Evolutionary conservation across 495 filamentous ascomycete genomes (phyloP).

Genomic region (Talaromyces wortmannii): DNA sequence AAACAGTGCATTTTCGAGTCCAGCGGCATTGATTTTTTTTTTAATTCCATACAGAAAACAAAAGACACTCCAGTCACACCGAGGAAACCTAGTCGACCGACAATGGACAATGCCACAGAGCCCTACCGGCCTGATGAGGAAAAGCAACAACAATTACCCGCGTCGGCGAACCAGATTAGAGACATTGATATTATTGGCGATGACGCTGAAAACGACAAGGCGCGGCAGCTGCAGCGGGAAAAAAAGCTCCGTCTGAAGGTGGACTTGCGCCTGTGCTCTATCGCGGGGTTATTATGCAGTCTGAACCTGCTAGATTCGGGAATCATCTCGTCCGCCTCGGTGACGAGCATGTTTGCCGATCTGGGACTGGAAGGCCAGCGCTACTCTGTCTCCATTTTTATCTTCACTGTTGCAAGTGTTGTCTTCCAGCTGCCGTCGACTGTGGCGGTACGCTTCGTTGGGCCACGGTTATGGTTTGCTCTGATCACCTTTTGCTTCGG

Average conservation of each 20-base stretch:
- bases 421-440: slow-evolving; percentile 71
- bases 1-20: too few species aligned
- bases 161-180: neutral
- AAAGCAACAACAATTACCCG: slow-evolving; percentile 1
- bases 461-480: slow-evolving; percentile 63
- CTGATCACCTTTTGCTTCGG: slow-evolving; percentile 63
- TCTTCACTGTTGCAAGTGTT: slow-evolving; percentile 71
- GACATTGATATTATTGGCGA: neutral
- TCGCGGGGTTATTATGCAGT: slow-evolving; percentile 66
- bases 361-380: slow-evolving; percentile 57
- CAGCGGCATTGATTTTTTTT: too few species aligned
- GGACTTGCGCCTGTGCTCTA: slow-evolving; percentile 67
- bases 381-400: slow-evolving; percentile 70
- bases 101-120: neutral
- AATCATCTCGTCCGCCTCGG: slow-evolving; percentile 70
- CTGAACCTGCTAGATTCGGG: slow-evolving; percentile 68
- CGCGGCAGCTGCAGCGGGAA: slow-evolving; percentile 18
- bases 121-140: neutral
- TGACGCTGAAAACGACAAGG: neutral
- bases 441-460: slow-evolving; percentile 58
- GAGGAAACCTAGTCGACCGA: too few species aligned
- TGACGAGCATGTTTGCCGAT: slow-evolving; percentile 66
- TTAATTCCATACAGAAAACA: too few species aligned
- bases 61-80: too few species aligned
- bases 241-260: slow-evolving; percentile 54